Base-by-base conservation (phyloP, 306 rosid genomes). In the Vigna nakashimae region DNA sequence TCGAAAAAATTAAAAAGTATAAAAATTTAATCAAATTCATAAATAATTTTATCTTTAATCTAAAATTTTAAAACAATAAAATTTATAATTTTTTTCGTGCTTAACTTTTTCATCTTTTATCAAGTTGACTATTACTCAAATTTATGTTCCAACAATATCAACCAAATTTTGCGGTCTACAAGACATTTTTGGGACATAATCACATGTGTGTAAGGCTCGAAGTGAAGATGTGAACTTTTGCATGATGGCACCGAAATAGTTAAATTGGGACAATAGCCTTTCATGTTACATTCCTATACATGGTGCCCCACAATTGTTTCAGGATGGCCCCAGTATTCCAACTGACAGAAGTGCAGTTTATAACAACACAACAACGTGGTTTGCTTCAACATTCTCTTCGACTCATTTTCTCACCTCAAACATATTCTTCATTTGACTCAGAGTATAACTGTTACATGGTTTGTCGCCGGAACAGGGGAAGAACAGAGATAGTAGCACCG, bases 381-480 rank as follows among this genome's bases (percentile, higher is more conserved):
- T 60, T 30, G 66, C 2, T 30, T 59, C 42, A 18, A 28, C 20
- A 59, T 26, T 59, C 26, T 10, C 26, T 26, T 12, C 12, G 24
- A 59, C 38, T 59, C 65, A 9, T 26, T 26, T 58, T 60, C 32
- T 28, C 12, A 60, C 5, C 66, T 2, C 43, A 28, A 26, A 59
- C 20, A 60, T 60, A 40, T 1, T 60, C 20, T 14, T 4, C 13
- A 59, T 59, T 38, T 59, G 42, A 28, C 4, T 4, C 40, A 30
- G 1, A 26, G 17, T 2, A 14, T 59, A 17, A 30, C 6, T 60
- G 43, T 14, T 28, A 60, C 8, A 60, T 30, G 66, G 43, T 60
- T 15, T 28, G 66, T 15, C 66, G 28, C 38, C 40, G 65, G 36
- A 58, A 58, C 65, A 58, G 18, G 65, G 65, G 65, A 26, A 58